Percentiles rank a stretch among this genome's conserved stretches.
phyloP scores from a whole-genome alignment of 768 basidiomycete species.

The Mycena rebaudengoi region DNA sequence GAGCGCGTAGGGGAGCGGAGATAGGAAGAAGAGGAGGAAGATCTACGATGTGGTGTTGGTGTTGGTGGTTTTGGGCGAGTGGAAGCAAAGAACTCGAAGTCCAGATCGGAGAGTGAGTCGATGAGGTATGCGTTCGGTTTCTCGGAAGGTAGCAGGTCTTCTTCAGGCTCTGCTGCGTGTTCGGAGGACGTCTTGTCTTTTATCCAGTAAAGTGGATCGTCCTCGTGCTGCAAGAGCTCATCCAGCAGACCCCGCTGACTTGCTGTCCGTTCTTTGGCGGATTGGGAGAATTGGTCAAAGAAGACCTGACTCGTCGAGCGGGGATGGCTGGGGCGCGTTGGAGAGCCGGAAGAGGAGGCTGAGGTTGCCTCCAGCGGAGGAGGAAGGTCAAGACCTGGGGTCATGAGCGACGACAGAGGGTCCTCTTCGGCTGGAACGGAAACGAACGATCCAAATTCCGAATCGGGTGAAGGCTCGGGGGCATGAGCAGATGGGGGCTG shows the following conservation, averaged over 20 bases:
- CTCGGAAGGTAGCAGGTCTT: conserved; percentile 23
- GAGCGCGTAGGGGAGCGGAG: conserved; percentile 24
- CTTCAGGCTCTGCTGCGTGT: not conserved
- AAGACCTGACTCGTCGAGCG: conserved; percentile 53
- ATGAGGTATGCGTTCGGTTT: conserved; percentile 24
- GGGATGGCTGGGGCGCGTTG: conserved; percentile 14
- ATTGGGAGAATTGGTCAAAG: conserved; percentile 67
- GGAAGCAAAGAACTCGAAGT: conserved; percentile 46
- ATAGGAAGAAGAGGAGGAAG: conserved; percentile 23
- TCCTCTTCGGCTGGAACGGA: conserved; percentile 63
- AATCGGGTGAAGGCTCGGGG: conserved; percentile 42
- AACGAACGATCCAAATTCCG: conserved; percentile 71
- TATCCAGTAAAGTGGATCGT: conserved; percentile 75
- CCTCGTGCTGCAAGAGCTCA: conserved; percentile 71
- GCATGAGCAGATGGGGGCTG: conserved; percentile 21
- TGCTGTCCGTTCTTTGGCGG: conserved; percentile 63
- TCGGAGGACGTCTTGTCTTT: conserved; percentile 29
- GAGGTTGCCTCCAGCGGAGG: not conserved
- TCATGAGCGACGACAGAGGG: conserved; percentile 47
- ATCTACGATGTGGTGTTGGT: conserved; percentile 19
- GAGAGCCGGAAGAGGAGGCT: not conserved
- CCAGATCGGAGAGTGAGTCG: conserved; percentile 41
- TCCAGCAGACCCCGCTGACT: conserved; percentile 64
- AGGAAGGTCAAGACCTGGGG: conserved; percentile 18
- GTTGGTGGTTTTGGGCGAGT: conserved; percentile 36